Evolutionary conservation across 31 red algal species (phyloP).

Genomic region (Asparagopsis taxiformis): DNA sequence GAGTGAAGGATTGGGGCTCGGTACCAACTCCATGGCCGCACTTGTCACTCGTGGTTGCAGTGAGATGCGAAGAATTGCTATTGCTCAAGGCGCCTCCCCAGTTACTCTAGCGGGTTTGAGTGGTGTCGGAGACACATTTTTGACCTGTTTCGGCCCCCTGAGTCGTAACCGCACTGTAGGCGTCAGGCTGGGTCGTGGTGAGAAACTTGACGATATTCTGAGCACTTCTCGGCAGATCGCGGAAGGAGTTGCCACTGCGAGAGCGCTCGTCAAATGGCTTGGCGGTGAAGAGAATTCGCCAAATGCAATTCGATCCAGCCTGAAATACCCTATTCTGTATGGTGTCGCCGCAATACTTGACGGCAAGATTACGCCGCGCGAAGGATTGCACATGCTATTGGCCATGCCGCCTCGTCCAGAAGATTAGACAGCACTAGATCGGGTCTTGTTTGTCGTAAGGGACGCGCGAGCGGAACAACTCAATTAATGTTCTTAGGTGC

Average conservation of each 20-base stretch:
- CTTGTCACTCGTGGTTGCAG: constrained; percentile 6
- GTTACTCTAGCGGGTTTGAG: background rate
- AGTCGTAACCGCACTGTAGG: background rate
- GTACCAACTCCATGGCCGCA: constrained; percentile 6
- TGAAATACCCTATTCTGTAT: constrained; percentile 85
- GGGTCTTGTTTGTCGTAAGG: too few species aligned
- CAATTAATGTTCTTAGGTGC: background rate
- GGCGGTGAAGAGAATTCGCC: constrained; percentile 56
- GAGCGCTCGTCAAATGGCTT: constrained; percentile 82
- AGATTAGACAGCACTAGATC: constrained; percentile 36
- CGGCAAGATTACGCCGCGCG: constrained; percentile 78
- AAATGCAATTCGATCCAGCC: constrained; percentile 52
- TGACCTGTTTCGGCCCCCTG: constrained; percentile 1
- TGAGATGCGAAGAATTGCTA: background rate
- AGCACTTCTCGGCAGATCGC: constrained; percentile 75
- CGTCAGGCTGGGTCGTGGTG: background rate
- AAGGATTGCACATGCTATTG: constrained; percentile 79
- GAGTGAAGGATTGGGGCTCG: background rate
- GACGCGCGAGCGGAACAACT: background rate
- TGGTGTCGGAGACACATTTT: background rate
- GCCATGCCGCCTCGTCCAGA: constrained; percentile 93
- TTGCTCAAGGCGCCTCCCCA: constrained; percentile 1
- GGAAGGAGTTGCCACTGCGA: constrained; percentile 89
- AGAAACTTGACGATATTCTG: constrained; percentile 70
- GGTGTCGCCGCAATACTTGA: constrained; percentile 86